Percentiles rank a stretch among this genome's conserved stretches.
Conservation (phyloP, 306 rosid genomes). For the Macrotyloma uniflorum region DNA sequence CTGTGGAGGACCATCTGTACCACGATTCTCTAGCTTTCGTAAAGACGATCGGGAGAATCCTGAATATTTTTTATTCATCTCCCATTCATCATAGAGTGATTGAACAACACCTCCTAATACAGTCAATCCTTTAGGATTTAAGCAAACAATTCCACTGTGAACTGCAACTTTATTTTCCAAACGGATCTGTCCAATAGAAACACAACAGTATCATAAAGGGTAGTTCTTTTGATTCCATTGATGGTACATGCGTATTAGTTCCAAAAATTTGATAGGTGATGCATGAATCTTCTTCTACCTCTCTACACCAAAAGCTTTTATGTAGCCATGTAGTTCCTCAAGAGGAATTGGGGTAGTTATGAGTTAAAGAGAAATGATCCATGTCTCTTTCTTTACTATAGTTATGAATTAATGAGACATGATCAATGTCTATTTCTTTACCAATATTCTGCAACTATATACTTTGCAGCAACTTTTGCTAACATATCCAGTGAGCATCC, state of each 20-base stretch:
- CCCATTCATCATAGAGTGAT: conserved; percentile 89
- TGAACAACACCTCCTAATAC: conserved; percentile 86
- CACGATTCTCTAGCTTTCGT: conserved; percentile 61
- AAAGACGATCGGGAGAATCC: conserved; percentile 74
- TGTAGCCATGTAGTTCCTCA: too few species aligned
- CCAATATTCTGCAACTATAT: background rate
- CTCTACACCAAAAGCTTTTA: background rate
- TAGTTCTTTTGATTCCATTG: background rate
- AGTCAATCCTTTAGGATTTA: conserved; percentile 66
- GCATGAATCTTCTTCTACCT: background rate
- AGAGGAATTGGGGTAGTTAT: too few species aligned
- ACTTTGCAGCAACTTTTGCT: too few species aligned
- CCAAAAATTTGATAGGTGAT: too few species aligned
- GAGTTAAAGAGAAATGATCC: too few species aligned
- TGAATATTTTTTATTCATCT: conserved; percentile 82
- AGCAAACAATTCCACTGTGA: conserved; percentile 69
- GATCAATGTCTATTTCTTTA: too few species aligned
- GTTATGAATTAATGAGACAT: too few species aligned
- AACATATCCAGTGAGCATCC: background rate
- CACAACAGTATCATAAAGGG: conserved; percentile 16
- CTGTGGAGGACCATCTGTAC: conserved; percentile 79
- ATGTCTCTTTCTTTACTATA: background rate
- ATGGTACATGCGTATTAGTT: background rate
- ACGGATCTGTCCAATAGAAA: conserved; percentile 65
- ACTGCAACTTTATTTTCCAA: conserved; percentile 71